Percentiles rank a stretch among this genome's conserved stretches.
Evolutionary conservation across 495 filamentous ascomycete species (phyloP).

Genomic region (Penicillium cinerascens): DNA sequence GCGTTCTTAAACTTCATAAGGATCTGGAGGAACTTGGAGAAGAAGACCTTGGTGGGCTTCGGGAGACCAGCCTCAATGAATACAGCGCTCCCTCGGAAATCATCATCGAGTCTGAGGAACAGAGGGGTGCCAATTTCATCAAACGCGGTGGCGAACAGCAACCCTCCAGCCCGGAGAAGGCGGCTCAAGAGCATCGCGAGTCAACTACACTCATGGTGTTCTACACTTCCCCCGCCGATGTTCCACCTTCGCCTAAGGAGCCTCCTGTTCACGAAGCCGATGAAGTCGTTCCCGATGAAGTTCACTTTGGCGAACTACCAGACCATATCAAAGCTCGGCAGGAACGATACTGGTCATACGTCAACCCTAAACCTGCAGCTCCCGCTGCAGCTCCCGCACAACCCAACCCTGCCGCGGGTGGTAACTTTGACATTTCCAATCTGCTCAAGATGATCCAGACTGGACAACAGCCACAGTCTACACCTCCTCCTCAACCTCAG

Average conservation of each 20-base stretch:
- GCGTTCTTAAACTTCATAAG: conserved; percentile 71
- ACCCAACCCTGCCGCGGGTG: conserved; percentile 18
- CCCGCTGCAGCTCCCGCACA: conserved; percentile 23
- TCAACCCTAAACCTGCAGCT: conserved; percentile 35
- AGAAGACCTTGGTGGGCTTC: conserved; percentile 57
- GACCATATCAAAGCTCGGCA: conserved; percentile 47
- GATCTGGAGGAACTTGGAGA: conserved; percentile 61
- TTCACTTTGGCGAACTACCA: conserved; percentile 48
- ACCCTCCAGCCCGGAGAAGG: conserved; percentile 62
- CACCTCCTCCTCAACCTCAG: conserved; percentile 24
- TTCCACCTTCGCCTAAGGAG: conserved; percentile 74
- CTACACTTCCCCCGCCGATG: conserved; percentile 68
- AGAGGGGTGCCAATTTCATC: conserved; percentile 46
- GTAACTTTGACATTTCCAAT: conserved; percentile 43
- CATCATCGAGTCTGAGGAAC: conserved; percentile 55
- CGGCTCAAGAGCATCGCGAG: conserved; percentile 68
- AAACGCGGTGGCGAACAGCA: conserved; percentile 60
- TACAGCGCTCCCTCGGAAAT: conserved; percentile 48
- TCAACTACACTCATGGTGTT: conserved; percentile 77
- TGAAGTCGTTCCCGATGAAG: conserved; percentile 30
- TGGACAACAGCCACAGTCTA: conserved; percentile 30
- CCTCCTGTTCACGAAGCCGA: conserved; percentile 49
- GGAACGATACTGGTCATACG: conserved; percentile 39
- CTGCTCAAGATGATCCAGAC: conserved; percentile 47
- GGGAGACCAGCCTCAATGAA: conserved; percentile 43